Evolutionary conservation across 306 rosid species (phyloP).

Genomic region (Datisca glomerata): DNA sequence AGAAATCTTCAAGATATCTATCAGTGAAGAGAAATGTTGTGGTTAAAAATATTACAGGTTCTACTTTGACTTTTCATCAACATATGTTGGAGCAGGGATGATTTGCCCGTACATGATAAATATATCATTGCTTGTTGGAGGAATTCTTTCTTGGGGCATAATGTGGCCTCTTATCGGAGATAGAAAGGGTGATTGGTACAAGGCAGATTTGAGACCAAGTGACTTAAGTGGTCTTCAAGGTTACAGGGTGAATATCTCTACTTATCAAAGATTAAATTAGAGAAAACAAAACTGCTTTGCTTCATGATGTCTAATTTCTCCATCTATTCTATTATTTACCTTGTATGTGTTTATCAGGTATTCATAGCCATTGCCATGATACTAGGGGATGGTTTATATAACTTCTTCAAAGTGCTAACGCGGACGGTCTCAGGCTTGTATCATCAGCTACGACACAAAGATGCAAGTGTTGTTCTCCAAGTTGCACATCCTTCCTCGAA

Average conservation of each 20-base stretch:
- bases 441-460: slow-evolving; percentile 15
- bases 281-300: no score
- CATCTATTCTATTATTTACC: neutral
- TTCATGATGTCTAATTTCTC: neutral
- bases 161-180: slow-evolving; percentile 31
- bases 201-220: neutral
- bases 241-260: slow-evolving; percentile 26
- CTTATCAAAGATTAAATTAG: no score
- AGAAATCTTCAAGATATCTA: no score
- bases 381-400: slow-evolving; percentile 31
- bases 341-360: slow-evolving; percentile 8
- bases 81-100: slow-evolving; percentile 30
- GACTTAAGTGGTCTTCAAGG: slow-evolving; percentile 25
- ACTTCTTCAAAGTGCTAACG: slow-evolving; percentile 18
- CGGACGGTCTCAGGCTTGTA: slow-evolving; percentile 15
- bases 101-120: slow-evolving; percentile 28
- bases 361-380: slow-evolving; percentile 27
- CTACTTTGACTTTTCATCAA: slow-evolving; percentile 28
- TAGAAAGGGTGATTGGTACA: slow-evolving; percentile 21
- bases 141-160: slow-evolving; percentile 27
- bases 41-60: no score
- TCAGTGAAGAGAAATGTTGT: no score
- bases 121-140: slow-evolving; percentile 28
- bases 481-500: slow-evolving; percentile 6
- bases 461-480: slow-evolving; percentile 5